Base-by-base conservation (phyloP, 352 stramenopile genomes). In the Globisporangium okanoganense region DNA sequence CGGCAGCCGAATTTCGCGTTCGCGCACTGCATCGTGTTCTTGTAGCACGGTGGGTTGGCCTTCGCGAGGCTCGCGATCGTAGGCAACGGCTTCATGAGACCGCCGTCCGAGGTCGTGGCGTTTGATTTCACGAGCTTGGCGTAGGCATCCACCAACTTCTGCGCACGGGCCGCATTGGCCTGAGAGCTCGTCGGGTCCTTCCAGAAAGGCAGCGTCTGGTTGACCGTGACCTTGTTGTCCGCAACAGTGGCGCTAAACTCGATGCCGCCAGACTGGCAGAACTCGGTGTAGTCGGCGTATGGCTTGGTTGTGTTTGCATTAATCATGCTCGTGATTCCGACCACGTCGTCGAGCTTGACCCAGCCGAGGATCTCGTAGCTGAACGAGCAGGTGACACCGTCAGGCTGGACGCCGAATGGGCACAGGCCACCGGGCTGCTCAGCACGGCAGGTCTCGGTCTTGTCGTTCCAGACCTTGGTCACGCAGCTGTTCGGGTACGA, bases 31-130 rank as follows among this genome's bases (percentile, higher is more conserved):
- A 68, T 59, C 13, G 36, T 75, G 73, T 87, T 92, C 52, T 82
- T 58, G 64, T 90, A 88, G 67, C 83, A 93, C 44, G 72, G 62
- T 10, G 82, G 82, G 66, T 92, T 92, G 14, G 41, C 45, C 1
- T 58, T 65, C 10, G 61, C 71, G 27, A 92, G 72, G 47, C 50
- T 35, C 0, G 60, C 54, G 33, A 88, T 51, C 3, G 53, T 58
- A 13, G 82, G 80, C 8, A 92, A 74, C 24, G 75, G 36, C 31
- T 47, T 57, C 70, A 89, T 89, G 56, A 69, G 70, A 38, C 63
- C 54, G 9, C 61, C 66, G 13, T 53, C 29, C 29, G 29, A 62
- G 62, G 31, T 73, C 53, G 41, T 78, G 66, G 41, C 62, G 66
- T 43, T 64, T 36, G 65, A 50, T 14, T 60, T 65, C 18, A 72